Conservation (phyloP, 345 rosid genomes). For the Laguncularia racemosa region DNA sequence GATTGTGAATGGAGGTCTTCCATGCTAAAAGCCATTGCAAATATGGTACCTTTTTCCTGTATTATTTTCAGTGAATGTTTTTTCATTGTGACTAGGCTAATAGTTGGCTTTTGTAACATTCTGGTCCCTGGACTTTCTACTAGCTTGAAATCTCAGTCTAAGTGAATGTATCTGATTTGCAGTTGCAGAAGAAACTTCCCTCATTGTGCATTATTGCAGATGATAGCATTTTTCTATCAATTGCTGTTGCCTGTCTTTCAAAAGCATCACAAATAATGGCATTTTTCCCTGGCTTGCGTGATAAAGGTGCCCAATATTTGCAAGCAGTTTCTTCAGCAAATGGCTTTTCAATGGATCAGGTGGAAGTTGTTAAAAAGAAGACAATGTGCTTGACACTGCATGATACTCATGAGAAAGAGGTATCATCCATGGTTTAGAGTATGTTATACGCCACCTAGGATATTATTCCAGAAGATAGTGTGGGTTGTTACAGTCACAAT, state of each 20-base stretch:
- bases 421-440: slow-evolving; percentile 10
- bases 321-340: slow-evolving; percentile 55
- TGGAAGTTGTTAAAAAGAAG: slow-evolving; percentile 40
- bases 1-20: slow-evolving; percentile 58
- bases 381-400: slow-evolving; percentile 33
- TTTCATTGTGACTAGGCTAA: neutral
- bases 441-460: neutral
- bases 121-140: neutral
- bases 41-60: slow-evolving; percentile 44
- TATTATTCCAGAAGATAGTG: neutral
- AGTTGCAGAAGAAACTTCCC: slow-evolving; percentile 54
- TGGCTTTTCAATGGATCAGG: slow-evolving; percentile 44
- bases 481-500: neutral
- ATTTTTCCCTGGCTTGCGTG: slow-evolving; percentile 68
- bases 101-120: neutral
- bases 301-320: slow-evolving; percentile 48
- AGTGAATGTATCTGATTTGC: slow-evolving; percentile 18
- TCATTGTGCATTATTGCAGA: slow-evolving; percentile 65
- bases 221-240: slow-evolving; percentile 71
- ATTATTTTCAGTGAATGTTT: slow-evolving; percentile 3
- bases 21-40: slow-evolving; percentile 43
- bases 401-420: slow-evolving; percentile 49
- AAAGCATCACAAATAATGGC: slow-evolving; percentile 43
- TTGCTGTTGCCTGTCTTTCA: slow-evolving; percentile 47
- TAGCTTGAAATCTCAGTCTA: too few relatives aligned